These are phyloP conservation scores for Straminergon stramineum DNA, from an alignment of 225 moss, liverwort and hornwort species.

Conservation along the genomic window DNA sequence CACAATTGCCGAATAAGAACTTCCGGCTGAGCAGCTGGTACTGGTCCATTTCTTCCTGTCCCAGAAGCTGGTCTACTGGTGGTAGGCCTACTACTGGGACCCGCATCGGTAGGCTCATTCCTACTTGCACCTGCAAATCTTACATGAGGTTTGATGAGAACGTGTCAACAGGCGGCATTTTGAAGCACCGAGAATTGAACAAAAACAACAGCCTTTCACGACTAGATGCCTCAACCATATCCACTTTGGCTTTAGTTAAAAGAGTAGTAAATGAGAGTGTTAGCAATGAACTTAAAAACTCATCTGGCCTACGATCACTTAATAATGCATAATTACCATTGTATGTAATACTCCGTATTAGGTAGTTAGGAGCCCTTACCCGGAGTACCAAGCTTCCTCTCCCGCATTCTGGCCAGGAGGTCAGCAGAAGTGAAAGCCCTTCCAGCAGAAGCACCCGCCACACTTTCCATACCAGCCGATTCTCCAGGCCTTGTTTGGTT, in stretches of 20 bases:
- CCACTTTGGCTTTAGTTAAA: neutral
- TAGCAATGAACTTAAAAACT: neutral
- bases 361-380: conserved; percentile 9
- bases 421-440: conserved; percentile 67
- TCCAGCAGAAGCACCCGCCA: conserved; percentile 63
- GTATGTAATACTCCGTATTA: neutral
- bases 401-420: conserved; percentile 67
- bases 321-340: neutral
- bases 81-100: neutral
- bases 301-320: neutral
- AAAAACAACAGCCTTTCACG: neutral
- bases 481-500: conserved; percentile 16
- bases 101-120: neutral
- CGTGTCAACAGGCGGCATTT: neutral
- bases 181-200: neutral
- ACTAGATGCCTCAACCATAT: neutral
- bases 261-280: neutral
- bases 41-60: conserved; percentile 4
- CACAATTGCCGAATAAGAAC: conserved; percentile 52
- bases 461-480: conserved; percentile 12
- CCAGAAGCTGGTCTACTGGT: conserved; percentile 9
- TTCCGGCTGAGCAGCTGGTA: conserved; percentile 33
- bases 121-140: conserved; percentile 16
- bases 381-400: conserved; percentile 39
- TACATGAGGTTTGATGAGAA: neutral